These are phyloP conservation scores for Effrenium voratum DNA, from an alignment of 73 alveolate genomes.

Conservation along the genomic window DNA sequence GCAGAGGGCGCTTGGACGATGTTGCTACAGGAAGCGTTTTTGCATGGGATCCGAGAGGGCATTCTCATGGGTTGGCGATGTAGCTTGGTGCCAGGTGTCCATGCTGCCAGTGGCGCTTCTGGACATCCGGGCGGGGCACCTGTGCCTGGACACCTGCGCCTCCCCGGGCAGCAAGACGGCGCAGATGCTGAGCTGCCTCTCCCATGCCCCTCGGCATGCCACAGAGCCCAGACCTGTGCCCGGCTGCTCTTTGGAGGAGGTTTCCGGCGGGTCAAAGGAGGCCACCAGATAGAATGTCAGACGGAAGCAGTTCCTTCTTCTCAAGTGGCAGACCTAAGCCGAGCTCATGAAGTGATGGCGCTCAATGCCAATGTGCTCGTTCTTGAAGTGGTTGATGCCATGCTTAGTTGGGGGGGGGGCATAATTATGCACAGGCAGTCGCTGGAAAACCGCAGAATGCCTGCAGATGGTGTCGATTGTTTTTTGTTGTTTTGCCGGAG, in stretches of 20 bases:
- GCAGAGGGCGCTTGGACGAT: too few species aligned
- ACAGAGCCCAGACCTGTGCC: neutral
- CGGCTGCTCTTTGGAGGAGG: neutral
- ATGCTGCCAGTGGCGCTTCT: constrained; percentile 98
- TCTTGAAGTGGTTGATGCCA: too few species aligned
- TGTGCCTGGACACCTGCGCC: constrained; percentile 98
- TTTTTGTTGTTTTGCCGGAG: too few species aligned
- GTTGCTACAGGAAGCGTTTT: neutral
- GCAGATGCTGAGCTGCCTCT: constrained; percentile 96
- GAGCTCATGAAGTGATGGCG: too few species aligned
- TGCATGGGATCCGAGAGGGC: neutral
- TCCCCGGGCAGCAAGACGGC: constrained; percentile 98
- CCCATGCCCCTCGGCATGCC: constrained; percentile 48
- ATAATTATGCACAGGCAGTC: too few species aligned
- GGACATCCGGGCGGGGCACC: constrained; percentile 96
- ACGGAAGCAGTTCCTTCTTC: too few species aligned
- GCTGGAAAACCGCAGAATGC: too few species aligned
- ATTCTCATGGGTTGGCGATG: neutral
- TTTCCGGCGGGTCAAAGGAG: neutral
- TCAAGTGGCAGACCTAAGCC: too few species aligned
- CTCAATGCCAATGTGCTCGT: too few species aligned
- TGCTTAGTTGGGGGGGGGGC: too few species aligned
- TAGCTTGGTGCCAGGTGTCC: constrained; percentile 94
- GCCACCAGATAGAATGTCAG: neutral
- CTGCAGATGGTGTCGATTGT: too few species aligned